Conservation (phyloP, 1,139 yeast genomes). For the Komagataea norvegica region DNA sequence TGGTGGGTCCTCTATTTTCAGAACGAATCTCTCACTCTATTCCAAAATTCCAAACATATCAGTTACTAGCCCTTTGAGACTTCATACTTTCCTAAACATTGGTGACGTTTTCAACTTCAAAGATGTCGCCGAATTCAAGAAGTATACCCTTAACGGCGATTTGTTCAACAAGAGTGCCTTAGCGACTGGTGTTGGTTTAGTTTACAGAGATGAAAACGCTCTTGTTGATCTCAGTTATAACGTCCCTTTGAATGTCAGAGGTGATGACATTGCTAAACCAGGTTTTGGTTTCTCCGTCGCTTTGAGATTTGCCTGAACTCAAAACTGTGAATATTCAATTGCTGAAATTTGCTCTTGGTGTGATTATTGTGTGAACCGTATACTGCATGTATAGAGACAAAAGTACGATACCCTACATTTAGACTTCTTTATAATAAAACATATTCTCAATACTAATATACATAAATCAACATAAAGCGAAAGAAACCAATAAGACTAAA, state of each 20-base stretch:
- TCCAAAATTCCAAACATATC: constrained; percentile 27
- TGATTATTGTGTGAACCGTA: too few species aligned
- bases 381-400: too few species aligned
- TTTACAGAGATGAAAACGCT: constrained; percentile 29
- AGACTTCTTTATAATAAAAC: not conserved
- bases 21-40: constrained; percentile 27
- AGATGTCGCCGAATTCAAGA: constrained; percentile 4
- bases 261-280: constrained; percentile 28
- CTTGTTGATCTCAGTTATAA: constrained; percentile 30
- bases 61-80: constrained; percentile 28
- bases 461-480: not conserved
- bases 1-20: constrained; percentile 28
- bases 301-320: constrained; percentile 22
- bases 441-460: not conserved
- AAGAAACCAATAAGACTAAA: not conserved
- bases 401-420: not conserved
- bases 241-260: constrained; percentile 29
- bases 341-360: too few species aligned
- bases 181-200: constrained; percentile 30
- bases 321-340: too few species aligned
- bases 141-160: constrained; percentile 14
- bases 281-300: constrained; percentile 31
- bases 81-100: constrained; percentile 22
- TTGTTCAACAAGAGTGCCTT: constrained; percentile 24
- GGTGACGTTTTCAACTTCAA: constrained; percentile 23